Evolutionary conservation across 768 basidiomycete genomes (phyloP), one percentile per base, ranked within the genome.

Genomic region (Russula sp.): DNA sequence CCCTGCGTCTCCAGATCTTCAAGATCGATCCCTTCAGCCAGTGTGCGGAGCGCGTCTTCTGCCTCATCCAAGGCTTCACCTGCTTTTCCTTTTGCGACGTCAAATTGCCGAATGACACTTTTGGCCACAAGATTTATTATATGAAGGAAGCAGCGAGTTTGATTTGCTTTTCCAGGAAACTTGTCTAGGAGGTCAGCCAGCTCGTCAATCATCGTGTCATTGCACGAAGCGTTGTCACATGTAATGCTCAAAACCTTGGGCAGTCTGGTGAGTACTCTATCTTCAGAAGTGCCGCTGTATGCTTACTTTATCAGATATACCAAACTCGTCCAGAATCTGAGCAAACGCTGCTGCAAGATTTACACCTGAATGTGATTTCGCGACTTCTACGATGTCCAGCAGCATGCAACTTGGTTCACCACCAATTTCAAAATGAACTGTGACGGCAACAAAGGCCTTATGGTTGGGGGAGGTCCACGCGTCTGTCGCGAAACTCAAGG

Each of bases 111-210:
- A 0, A 80, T 30, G 0, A 79, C 22, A 0, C 63, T 68, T 51
- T 78, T 76, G 0, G 75, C 78, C 0, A 76, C 67, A 0, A 81
- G 68, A 42, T 76, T 78, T 16, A 80, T 30, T 6, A 77, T 69
- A 54, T 81, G 80, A 0, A 68, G 61, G 57, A 82, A 79, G 59
- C 80, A 82, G 0, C 71, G 50, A 0, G 71, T 72, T 0, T 68
- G 74, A 24, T 70, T 76, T 0, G 61, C 67, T 0, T 26, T 10
- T 0, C 75, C 74, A 5, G 63, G 60, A 50, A 75, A 77, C 0
- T 16, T n/a, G 0, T 26, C 30, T 0, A 81, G 9, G 3, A 71
- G 50, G 0, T 68, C 24, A 0, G n/a, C 44, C 3, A 81, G 73
- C 26, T 68, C 50, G 0, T 64, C 55, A 0, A 76, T 68, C 75